Evolutionary conservation across 2,329 filamentous ascomycete genomes (phyloP).

Genomic region (Cadophora sp.): DNA sequence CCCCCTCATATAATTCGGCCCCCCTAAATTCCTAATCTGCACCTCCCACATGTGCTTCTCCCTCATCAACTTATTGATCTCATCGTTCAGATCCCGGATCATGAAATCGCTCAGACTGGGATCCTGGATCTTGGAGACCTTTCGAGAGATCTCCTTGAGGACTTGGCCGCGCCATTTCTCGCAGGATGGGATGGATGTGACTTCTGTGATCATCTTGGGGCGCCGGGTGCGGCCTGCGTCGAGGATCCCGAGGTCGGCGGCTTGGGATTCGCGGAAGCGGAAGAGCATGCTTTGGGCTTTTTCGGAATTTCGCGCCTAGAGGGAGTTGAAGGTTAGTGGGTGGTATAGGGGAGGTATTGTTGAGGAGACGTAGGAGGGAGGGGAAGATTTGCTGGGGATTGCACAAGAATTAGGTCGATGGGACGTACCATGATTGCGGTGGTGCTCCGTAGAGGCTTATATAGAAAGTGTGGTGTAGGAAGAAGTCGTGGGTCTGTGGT

Average conservation of each 20-base stretch:
- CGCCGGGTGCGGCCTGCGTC: constrained; percentile 89
- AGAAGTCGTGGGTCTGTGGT: background rate
- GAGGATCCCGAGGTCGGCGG: constrained; percentile 93
- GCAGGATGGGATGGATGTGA: constrained; percentile 83
- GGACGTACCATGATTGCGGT: constrained; percentile 42
- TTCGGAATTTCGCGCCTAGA: constrained; percentile 91
- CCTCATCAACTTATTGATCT: constrained; percentile 98
- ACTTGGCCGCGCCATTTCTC: constrained; percentile 99
- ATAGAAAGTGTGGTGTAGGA: background rate
- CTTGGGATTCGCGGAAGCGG: constrained; percentile 97
- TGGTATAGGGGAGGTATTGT: no score
- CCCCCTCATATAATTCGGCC: constrained; percentile 80
- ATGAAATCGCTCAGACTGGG: constrained; percentile 91
- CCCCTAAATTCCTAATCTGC: constrained; percentile 93
- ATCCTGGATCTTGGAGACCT: constrained; percentile 96
- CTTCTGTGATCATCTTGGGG: constrained; percentile 87
- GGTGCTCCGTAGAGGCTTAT: constrained; percentile 12
- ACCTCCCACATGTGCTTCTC: constrained; percentile 99
- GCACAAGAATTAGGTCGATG: background rate
- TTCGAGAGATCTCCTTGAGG: constrained; percentile 94
- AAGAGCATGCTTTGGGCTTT: constrained; percentile 99
- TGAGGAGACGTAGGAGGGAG: background rate
- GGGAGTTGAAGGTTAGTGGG: background rate
- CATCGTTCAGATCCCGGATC: constrained; percentile 96
- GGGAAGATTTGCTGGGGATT: background rate